These are phyloP conservation scores for Penicillium capsulatum DNA, from an alignment of 2,329 filamentous ascomycete species.

Conservation along the genomic window DNA sequence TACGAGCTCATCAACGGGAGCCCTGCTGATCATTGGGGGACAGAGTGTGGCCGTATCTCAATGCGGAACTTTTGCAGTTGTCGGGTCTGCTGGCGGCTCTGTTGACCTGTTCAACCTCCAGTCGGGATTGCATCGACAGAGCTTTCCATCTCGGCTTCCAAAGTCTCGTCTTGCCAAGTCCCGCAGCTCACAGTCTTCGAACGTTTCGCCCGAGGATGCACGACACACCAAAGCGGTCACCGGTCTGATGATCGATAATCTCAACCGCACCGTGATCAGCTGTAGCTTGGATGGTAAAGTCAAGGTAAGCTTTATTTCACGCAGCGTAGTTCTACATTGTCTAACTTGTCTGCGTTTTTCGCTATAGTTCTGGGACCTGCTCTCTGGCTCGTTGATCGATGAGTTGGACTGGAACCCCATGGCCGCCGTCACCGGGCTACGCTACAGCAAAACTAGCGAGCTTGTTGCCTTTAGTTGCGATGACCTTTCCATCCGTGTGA, in stretches of 20 bases:
- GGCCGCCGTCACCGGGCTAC: slow-evolving; percentile 69
- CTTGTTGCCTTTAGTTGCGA: slow-evolving; percentile 85
- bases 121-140: slow-evolving; percentile 81
- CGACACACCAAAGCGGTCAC: slow-evolving; percentile 71
- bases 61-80: slow-evolving; percentile 87
- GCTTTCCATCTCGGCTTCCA: slow-evolving; percentile 76
- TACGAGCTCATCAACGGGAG: neutral
- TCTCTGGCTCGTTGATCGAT: slow-evolving; percentile 71
- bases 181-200: neutral
- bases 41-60: slow-evolving; percentile 82
- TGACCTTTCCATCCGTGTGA: slow-evolving; percentile 78
- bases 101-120: slow-evolving; percentile 97
- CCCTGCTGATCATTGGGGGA: slow-evolving; percentile 4
- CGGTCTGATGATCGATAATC: slow-evolving; percentile 79
- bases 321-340: neutral
- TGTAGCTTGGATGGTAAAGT: slow-evolving; percentile 86
- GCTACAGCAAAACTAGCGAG: slow-evolving; percentile 78
- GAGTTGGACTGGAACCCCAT: slow-evolving; percentile 81
- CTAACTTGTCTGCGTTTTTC: neutral
- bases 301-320: slow-evolving; percentile 52
- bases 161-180: slow-evolving; percentile 45
- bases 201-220: neutral
- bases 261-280: slow-evolving; percentile 81
- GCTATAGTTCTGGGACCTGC: slow-evolving; percentile 80
- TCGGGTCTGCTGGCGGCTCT: slow-evolving; percentile 76